Base-by-base conservation (phyloP, 2,329 filamentous ascomycete species). In the Bipolaris cookei region DNA sequence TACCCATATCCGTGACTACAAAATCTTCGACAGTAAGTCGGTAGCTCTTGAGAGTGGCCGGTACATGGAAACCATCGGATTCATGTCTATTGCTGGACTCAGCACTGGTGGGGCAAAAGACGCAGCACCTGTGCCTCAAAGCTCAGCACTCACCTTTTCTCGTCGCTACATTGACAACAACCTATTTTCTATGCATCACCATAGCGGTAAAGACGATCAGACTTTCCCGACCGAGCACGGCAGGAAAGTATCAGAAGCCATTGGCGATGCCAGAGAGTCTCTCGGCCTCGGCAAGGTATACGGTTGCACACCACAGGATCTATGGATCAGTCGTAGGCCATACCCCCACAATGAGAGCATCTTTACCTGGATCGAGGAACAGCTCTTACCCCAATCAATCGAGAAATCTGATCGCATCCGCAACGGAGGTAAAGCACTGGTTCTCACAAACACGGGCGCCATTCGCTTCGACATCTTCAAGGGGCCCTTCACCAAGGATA, bases 401-500 rank as follows among this genome's bases (percentile, higher is more conserved):
- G 78, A 79, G 54, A 87, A 67, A 8, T 72, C 70, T 0, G 44
- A 58, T 2, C 66, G 70, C n/a, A 59, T 72, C 20, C 52, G 66
- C 23, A 80, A 83, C 21, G 82, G 87, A 54, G 82, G 84, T 38
- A 83, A 92, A 8, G 84, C 86, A 6, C 78, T 98, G 10, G 87
- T 89, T 28, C 86, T 98, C 48, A 82, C 90, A 54, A 99, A 99
- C 77, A 97, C 91, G 0, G 95, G 95, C 23, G 91, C 90, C 3
- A 87, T 99, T 64, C 90, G 95, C 42, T 99, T 98, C 76, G 95
- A 99, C 75, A 90, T 99, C 59, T 96, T 97, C 82, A 87, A 94
- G 74, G 95, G 95, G 0, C 82, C 88, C 0, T 98, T 98, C 71
- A 98, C 95, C 0, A 86, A 87, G 37, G 95, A 99, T 73, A 89